Percentiles rank a stretch among this genome's conserved stretches.
Evolutionary conservation across 2,329 filamentous ascomycete species (phyloP).

Genomic region (Tolypocladium tundrense): DNA sequence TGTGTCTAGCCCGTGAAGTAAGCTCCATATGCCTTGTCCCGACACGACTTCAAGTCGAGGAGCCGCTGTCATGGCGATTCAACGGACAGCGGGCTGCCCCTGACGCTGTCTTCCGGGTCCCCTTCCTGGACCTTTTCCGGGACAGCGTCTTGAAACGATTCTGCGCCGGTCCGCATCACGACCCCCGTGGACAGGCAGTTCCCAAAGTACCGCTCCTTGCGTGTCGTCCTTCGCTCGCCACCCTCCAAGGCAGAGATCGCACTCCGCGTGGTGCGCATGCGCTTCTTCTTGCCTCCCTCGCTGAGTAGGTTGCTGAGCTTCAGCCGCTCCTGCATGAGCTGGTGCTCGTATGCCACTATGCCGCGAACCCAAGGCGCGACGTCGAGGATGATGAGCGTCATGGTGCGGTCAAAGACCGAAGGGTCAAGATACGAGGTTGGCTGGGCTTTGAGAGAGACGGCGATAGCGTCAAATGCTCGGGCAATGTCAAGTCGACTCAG

Average conservation of each 20-base stretch:
- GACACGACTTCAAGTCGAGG: too few species aligned
- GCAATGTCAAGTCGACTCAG: conserved; percentile 43
- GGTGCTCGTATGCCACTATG: conserved; percentile 69
- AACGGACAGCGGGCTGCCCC: conserved; percentile 3
- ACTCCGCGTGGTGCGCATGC: conserved; percentile 60
- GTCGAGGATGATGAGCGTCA: conserved; percentile 58
- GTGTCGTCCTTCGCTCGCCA: conserved; percentile 53
- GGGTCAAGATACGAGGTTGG: conserved; percentile 41
- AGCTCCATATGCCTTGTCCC: neutral
- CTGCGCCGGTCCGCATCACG: conserved; percentile 55
- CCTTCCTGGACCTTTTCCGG: conserved; percentile 9
- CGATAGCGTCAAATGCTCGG: conserved; percentile 51
- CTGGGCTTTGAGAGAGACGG: conserved; percentile 34
- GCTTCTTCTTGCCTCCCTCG: conserved; percentile 40
- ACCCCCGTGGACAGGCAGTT: conserved; percentile 46
- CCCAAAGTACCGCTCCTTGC: conserved; percentile 64
- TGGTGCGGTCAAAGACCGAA: conserved; percentile 67
- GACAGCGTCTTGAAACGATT: conserved; percentile 14
- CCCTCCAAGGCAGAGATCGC: conserved; percentile 71
- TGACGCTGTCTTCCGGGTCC: conserved; percentile 2
- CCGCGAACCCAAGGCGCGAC: conserved; percentile 82
- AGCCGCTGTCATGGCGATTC: conserved; percentile 1
- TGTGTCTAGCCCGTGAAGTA: neutral
- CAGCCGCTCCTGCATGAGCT: conserved; percentile 57
- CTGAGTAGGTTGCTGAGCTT: conserved; percentile 52